Base-by-base conservation (phyloP, 169 alveolate species). In the Theileria sp. region DNA sequence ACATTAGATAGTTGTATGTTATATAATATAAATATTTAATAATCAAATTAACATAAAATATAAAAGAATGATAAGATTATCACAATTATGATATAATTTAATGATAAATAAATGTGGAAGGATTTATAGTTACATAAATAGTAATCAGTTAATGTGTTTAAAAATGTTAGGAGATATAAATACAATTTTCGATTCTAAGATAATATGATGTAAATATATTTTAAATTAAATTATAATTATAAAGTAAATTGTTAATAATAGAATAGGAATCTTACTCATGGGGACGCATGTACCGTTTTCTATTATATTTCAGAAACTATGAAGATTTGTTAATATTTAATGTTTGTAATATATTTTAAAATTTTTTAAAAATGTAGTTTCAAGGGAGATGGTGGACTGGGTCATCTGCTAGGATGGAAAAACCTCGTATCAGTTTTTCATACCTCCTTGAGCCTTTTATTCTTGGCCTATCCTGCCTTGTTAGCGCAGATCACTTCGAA, bases 401-500 rank as follows among this genome's bases (percentile, higher is more conserved):
- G 21, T 49, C 65, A 8, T 68, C 36, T 13, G n/a, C 34, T 25
- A 36, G 19, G 72, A 58, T 62, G 80, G 6, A 2, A 15, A 44
- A 30, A 21, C 1, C 2, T 1, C 6, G 61, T n/a, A 60, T 54
- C 51, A 64, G 25, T 9, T 5, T 74, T 54, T 17, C 65, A 25
- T 21, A 60, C 38, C 1, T 74, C 25, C 23, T 21, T 32, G 80
- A 74, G 72, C 65, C 80, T 51, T 62, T 74, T 44, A 1, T 74
- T 0, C 61, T 74, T 4, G 80, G 80, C 0, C 21, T 38, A 4
- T 60, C 79, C 30, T 74, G 80, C 78, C 32, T 74, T 15, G 19
- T 74, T 21, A 79, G 80, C 79, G 19, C 38, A 6, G 80, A 74
- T 28, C 80, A 74, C 60, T 74, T 74, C 58, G 30, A 13, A n/a